A percentile compares a stretch with the other conserved stretches of the same genome.
Conservation (phyloP, 345 rosid genomes). For the Pelargonium nanum region DNA sequence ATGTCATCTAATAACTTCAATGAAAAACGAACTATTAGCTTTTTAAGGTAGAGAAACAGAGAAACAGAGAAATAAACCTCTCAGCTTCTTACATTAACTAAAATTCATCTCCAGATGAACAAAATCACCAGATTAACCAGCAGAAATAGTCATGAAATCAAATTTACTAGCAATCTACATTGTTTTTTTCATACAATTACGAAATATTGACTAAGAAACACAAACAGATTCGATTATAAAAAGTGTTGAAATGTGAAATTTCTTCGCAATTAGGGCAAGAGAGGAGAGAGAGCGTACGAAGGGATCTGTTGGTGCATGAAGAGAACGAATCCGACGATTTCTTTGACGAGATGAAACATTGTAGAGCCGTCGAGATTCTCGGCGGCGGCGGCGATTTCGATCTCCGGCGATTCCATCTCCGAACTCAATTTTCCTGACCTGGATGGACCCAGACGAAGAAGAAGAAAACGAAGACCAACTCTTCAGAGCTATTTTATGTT, state of each 20-base stretch:
- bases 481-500: not conserved
- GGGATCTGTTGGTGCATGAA: constrained; percentile 98
- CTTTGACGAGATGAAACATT: constrained; percentile 54
- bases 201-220: not conserved
- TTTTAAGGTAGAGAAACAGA: no score
- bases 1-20: no score
- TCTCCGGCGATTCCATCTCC: constrained; percentile 29
- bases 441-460: not conserved
- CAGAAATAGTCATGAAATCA: no score
- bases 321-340: constrained; percentile 61
- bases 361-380: constrained; percentile 38
- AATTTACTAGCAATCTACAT: no score
- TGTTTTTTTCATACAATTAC: no score
- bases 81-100: no score
- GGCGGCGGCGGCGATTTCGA: constrained; percentile 32
- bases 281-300: constrained; percentile 33
- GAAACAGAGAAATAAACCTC: no score
- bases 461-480: not conserved
- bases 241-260: no score
- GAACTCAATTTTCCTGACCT: not conserved
- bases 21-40: no score
- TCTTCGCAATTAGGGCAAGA: not conserved
- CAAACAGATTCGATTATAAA: no score
- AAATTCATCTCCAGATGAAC: no score
- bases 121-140: no score